Evolutionary conservation across 2,329 filamentous ascomycete species (phyloP), one percentile per base, ranked within the genome.

Genomic region (Paecilomyces sp.): DNA sequence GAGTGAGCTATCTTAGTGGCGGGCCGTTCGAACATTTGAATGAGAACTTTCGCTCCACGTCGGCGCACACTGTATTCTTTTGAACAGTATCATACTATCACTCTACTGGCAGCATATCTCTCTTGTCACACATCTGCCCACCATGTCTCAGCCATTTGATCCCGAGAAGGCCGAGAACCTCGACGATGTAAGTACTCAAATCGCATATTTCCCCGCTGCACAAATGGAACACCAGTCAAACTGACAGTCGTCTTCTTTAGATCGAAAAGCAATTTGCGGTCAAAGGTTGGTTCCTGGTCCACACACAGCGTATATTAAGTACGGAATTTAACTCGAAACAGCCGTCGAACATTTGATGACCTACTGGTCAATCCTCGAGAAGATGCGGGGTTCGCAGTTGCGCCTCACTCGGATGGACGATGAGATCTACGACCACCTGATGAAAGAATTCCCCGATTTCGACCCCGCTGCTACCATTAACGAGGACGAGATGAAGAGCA

Each of bases 221-320:
- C 51, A 53, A 12, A 7, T 13, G 9, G 47, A 24, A 25, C 2
- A 25, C 22, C 13, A 24, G 51, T 5, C 22, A 8, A 55, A 51
- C 12, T 34, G 13, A 30, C 58, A 72, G 31, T 63, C 30, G 31
- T 58, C 58, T 33, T 6, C 8, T 55, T 51, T 66, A 96, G 90
- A 97, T 99, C 74, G 94, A 99, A 84, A 96, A 97, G 83, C 94
- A 97, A 77, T 99, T 99, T 71, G 94, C 94, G 31, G 94, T 99
- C 69, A 97, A 97, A 82, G 89, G 90, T 91, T 70, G 54, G 67
- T 24, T 61, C 55, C 55, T 22, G 28, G 33, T 22, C 2, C 58
- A 34, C 50, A n/a, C 22, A 25, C 33, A 22, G 28, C 15, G 34
- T 8, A 12, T 57, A 13, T 15, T 2, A 28, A 25, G 51, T 30